A percentile compares a stretch with the other conserved stretches of the same genome.
Conservation (phyloP, 495 filamentous ascomycete genomes). For the Pyrenula aspistea region DNA sequence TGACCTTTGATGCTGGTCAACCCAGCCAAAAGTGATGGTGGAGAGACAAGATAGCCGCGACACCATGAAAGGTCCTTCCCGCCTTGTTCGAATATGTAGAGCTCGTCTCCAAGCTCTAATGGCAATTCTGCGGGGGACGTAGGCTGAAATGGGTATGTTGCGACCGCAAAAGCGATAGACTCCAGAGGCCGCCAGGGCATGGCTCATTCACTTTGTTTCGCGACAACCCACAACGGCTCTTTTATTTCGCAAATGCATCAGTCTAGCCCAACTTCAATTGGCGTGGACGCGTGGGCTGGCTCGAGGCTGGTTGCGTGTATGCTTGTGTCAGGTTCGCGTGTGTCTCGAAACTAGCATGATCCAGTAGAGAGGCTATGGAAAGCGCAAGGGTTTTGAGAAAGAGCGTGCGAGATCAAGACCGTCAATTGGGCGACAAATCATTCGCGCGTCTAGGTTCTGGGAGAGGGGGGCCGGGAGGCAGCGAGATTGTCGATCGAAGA, state of each 20-base stretch:
- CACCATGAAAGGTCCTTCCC: slow-evolving; percentile 79
- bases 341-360: neutral
- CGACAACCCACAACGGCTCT: no score
- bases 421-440: no score
- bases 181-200: slow-evolving; percentile 98
- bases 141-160: slow-evolving; percentile 82
- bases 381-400: no score
- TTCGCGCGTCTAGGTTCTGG: no score
- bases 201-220: no score
- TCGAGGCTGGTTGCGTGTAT: neutral
- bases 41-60: slow-evolving; percentile 87
- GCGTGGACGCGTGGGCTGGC: neutral
- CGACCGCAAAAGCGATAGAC: slow-evolving; percentile 94
- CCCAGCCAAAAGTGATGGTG: slow-evolving; percentile 83
- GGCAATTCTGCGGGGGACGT: slow-evolving; percentile 85
- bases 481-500: no score
- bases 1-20: slow-evolving; percentile 86
- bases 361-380: neutral
- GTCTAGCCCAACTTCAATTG: neutral
- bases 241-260: no score
- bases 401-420: no score
- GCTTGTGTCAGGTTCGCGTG: neutral
- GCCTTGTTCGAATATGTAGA: slow-evolving; percentile 97
- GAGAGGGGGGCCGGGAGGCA: no score
- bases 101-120: slow-evolving; percentile 90